Conservation (phyloP, 331 rosid genomes). For the Quercus lobata region DNA sequence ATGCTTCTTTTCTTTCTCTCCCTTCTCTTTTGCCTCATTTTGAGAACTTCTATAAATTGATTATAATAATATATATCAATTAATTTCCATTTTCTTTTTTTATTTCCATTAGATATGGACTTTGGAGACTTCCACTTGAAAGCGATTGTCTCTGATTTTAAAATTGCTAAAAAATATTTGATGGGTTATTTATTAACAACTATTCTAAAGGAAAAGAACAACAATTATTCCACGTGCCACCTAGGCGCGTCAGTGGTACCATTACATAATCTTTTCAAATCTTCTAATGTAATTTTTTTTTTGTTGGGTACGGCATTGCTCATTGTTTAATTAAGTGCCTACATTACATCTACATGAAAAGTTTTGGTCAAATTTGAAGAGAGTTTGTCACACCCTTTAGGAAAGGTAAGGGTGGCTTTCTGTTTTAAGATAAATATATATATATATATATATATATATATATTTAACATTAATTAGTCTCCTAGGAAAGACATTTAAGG, state of each 20-base stretch:
- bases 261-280: not conserved
- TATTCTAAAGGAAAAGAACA: not conserved
- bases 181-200: not conserved
- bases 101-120: slow-evolving; percentile 31
- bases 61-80: slow-evolving; percentile 23
- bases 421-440: not conserved
- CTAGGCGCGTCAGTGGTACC: not conserved
- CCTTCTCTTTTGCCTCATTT: slow-evolving; percentile 31
- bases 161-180: slow-evolving; percentile 33
- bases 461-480: not conserved
- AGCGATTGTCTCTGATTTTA: slow-evolving; percentile 66
- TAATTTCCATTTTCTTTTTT: slow-evolving; percentile 35
- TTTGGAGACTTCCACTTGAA: slow-evolving; percentile 60
- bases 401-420: not conserved
- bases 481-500: not conserved
- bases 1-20: slow-evolving; percentile 33
- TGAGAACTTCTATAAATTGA: slow-evolving; percentile 28
- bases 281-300: not conserved
- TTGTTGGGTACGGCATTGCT: not conserved
- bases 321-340: not conserved
- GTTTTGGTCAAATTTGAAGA: slow-evolving; percentile 23
- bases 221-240: slow-evolving; percentile 36
- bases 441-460: no score
- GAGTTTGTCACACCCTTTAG: slow-evolving; percentile 16
- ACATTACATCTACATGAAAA: not conserved